Conservation (phyloP, 179 eudicot species). For the Monotropa hypopitys region DNA sequence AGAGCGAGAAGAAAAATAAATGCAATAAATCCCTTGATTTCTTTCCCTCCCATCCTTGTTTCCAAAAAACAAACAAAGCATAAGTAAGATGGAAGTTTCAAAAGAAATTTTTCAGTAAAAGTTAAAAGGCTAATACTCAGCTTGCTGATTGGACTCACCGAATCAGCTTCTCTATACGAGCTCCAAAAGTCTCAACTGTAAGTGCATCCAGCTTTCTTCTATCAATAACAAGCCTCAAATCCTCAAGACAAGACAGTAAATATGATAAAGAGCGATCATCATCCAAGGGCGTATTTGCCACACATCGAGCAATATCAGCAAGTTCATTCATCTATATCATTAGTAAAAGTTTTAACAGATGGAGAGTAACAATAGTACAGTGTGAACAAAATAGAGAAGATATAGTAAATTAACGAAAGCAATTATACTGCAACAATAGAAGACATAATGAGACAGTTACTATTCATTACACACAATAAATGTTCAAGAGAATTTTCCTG, state of each 20-base stretch:
- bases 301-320: conserved; percentile 92
- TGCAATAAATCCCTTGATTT: neutral
- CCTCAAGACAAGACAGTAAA: conserved; percentile 83
- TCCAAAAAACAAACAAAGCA: neutral
- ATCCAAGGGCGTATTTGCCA: conserved; percentile 67
- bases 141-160: conserved; percentile 26
- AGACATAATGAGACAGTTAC: neutral
- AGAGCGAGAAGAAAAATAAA: neutral
- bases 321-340: conserved; percentile 80
- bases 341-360: conserved; percentile 10
- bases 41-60: neutral
- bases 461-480: neutral
- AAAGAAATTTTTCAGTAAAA: neutral
- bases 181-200: conserved; percentile 92
- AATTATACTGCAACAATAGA: neutral
- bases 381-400: neutral
- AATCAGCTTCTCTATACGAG: conserved; percentile 90
- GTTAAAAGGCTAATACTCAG: neutral
- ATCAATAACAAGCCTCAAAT: conserved; percentile 60
- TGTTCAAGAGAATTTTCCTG: neutral
- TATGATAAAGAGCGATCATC: conserved; percentile 66
- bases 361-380: neutral
- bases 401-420: neutral
- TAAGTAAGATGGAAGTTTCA: neutral
- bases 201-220: conserved; percentile 81